Percentiles rank a stretch among this genome's conserved stretches.
Conservation (phyloP, 2,329 filamentous ascomycete genomes). For the Aspergillus sp. region DNA sequence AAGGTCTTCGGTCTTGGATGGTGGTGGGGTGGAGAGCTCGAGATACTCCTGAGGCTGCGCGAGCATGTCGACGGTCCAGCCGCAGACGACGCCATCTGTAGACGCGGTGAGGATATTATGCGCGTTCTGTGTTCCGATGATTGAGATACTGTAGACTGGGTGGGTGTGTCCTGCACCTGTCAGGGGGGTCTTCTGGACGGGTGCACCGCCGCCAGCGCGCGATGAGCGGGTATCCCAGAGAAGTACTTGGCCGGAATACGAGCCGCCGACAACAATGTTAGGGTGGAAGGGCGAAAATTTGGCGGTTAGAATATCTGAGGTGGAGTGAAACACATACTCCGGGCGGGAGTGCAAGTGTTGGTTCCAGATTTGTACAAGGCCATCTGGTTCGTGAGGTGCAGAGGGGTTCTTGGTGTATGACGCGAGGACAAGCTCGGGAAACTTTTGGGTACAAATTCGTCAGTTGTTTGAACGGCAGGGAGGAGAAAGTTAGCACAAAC, state of each 20-base stretch:
- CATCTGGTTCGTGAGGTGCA: slow-evolving; percentile 89
- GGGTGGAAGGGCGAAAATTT: slow-evolving; percentile 99
- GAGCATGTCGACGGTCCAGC: slow-evolving; percentile 97
- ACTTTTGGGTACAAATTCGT: slow-evolving; percentile 44
- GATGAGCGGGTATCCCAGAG: slow-evolving; percentile 95
- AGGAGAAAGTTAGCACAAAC: slow-evolving; percentile 37
- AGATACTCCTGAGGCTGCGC: slow-evolving; percentile 94
- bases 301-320: slow-evolving; percentile 90
- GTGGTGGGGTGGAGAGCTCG: slow-evolving; percentile 79
- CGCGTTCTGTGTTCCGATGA: slow-evolving; percentile 96
- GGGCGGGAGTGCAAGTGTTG: slow-evolving; percentile 89
- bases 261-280: slow-evolving; percentile 91
- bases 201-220: slow-evolving; percentile 63
- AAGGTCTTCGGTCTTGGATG: slow-evolving; percentile 89
- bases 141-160: slow-evolving; percentile 91
- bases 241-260: slow-evolving; percentile 93
- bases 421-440: slow-evolving; percentile 86
- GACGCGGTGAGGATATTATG: slow-evolving; percentile 98
- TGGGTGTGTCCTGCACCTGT: slow-evolving; percentile 95
- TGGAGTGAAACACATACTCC: slow-evolving; percentile 95
- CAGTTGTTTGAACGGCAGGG: neutral
- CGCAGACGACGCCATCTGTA: slow-evolving; percentile 93
- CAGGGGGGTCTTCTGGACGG: slow-evolving; percentile 92
- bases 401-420: slow-evolving; percentile 97
- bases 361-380: slow-evolving; percentile 96